phyloP scores from a whole-genome alignment of 2,329 filamentous ascomycete species.

The Pestalotiopsis fici region DNA sequence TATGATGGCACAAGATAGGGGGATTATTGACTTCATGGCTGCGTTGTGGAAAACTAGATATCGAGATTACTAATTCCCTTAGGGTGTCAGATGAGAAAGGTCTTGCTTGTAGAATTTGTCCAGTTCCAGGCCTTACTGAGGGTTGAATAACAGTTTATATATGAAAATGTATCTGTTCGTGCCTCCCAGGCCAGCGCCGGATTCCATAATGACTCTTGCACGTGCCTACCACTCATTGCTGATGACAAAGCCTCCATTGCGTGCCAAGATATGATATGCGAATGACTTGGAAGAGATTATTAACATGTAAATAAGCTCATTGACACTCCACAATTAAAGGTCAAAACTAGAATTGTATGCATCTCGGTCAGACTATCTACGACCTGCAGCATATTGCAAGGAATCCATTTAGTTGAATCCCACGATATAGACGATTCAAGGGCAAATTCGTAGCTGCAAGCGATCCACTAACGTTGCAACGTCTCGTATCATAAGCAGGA shows the following conservation, averaged over 20 bases:
- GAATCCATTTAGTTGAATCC: neutral
- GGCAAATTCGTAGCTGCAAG: neutral
- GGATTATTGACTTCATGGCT: neutral
- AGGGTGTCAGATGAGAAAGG: too few species aligned
- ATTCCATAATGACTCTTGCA: neutral
- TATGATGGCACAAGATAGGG: neutral
- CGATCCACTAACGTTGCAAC: neutral
- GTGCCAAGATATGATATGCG: neutral
- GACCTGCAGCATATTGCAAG: neutral
- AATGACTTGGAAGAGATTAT: neutral
- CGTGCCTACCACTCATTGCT: neutral
- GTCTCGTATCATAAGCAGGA: neutral
- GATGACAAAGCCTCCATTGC: neutral
- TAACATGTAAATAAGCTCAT: neutral
- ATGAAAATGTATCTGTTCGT: neutral
- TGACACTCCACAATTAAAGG: neutral
- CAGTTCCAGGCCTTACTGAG: neutral
- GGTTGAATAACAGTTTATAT: neutral
- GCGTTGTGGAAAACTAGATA: neutral
- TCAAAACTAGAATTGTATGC: neutral
- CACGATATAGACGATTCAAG: neutral
- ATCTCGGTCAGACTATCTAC: neutral
- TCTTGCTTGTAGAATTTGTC: neutral
- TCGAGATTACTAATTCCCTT: neutral
- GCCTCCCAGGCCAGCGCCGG: neutral